Percentiles rank a stretch among this genome's conserved stretches.
These are phyloP conservation scores for Aspergillus diversus DNA, from an alignment of 495 filamentous ascomycete genomes.

Conservation along the genomic window DNA sequence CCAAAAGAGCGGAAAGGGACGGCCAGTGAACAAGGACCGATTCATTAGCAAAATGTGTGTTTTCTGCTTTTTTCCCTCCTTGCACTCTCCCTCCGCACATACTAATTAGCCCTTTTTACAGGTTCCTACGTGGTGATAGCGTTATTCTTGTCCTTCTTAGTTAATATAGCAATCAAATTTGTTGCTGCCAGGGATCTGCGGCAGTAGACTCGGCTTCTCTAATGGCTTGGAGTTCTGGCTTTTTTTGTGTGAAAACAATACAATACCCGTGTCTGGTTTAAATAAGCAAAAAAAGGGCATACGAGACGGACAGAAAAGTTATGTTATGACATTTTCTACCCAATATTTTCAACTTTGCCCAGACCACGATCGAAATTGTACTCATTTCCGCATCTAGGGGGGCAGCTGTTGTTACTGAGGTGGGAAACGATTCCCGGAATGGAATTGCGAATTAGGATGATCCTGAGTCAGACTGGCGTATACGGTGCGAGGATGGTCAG, in stretches of 20 bases:
- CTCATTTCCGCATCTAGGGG: too few relatives aligned
- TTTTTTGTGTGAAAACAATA: neutral
- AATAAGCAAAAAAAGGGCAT: neutral
- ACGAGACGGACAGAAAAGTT: too few relatives aligned
- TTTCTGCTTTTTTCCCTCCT: constrained; percentile 43
- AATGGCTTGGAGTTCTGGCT: constrained; percentile 1
- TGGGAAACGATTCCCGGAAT: too few relatives aligned
- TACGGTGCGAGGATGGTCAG: too few relatives aligned
- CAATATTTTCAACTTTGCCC: too few relatives aligned
- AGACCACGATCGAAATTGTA: too few relatives aligned
- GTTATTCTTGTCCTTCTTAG: constrained; percentile 20
- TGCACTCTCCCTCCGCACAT: constrained; percentile 39
- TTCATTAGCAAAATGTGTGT: constrained; percentile 98
- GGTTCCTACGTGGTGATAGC: constrained; percentile 24
- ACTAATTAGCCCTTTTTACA: neutral
- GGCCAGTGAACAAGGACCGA: constrained; percentile 94
- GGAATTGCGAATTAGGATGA: too few relatives aligned
- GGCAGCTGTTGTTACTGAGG: too few relatives aligned
- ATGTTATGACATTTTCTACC: too few relatives aligned
- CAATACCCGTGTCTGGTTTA: neutral
- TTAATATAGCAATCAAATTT: constrained; percentile 1
- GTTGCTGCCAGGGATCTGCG: neutral
- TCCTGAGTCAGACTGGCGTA: too few relatives aligned
- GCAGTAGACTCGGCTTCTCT: neutral
- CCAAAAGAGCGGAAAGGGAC: constrained; percentile 84